Evolutionary conservation across 257 asterid genomes (phyloP).

Genomic region (Fraxinus cuspidata): DNA sequence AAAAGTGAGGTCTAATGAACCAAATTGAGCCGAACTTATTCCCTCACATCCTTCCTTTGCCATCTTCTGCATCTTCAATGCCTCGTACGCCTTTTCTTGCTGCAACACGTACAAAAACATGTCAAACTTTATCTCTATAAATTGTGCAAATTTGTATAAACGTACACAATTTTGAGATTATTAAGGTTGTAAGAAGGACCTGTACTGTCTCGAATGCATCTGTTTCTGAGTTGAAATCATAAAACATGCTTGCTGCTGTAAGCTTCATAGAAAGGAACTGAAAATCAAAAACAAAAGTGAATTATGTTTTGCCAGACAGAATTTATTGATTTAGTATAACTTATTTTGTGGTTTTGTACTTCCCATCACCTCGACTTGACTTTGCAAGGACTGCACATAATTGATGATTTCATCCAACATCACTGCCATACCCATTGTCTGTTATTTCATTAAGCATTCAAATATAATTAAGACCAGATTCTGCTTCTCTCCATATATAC

Average conservation of each 20-base stretch:
- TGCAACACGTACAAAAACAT: constrained; percentile 20
- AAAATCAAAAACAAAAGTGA: constrained; percentile 4
- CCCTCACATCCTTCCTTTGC: constrained; percentile 45
- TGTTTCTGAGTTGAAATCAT: constrained; percentile 62
- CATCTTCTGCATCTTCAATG: constrained; percentile 47
- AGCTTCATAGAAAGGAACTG: constrained; percentile 93
- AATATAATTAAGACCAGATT: neutral
- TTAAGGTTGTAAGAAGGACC: constrained; percentile 32
- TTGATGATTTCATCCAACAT: constrained; percentile 94
- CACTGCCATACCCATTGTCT: constrained; percentile 97
- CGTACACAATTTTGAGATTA: too few relatives aligned
- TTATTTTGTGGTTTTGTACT: neutral
- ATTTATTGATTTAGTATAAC: neutral
- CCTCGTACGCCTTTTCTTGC: constrained; percentile 66
- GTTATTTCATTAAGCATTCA: constrained; percentile 32
- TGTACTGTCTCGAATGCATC: constrained; percentile 52
- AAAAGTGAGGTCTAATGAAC: constrained; percentile 40
- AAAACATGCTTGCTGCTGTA: constrained; percentile 71
- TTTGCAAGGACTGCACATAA: constrained; percentile 87
- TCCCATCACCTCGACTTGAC: constrained; percentile 79
- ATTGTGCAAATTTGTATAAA: too few relatives aligned
- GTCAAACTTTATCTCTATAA: too few relatives aligned
- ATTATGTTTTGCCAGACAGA: neutral
- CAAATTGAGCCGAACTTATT: constrained; percentile 36
- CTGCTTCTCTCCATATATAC: neutral